Conservation (phyloP, 1,284 basidiomycete genomes). For the Leccinum huronense region DNA sequence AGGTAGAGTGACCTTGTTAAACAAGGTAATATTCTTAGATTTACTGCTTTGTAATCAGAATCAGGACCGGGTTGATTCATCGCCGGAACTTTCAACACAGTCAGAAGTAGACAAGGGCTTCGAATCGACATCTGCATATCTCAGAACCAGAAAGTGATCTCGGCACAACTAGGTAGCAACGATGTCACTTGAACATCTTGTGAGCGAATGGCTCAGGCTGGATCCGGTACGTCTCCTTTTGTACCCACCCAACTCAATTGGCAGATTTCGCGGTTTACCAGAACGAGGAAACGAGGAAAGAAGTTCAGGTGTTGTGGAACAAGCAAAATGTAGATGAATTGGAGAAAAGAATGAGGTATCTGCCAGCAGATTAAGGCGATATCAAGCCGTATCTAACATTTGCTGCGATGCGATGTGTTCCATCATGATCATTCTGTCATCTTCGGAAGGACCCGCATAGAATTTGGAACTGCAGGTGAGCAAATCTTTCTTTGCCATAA, state of each 20-base stretch:
- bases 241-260: background rate
- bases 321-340: conserved; percentile 48
- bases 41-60: too few relatives aligned
- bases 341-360: conserved; percentile 57
- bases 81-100: too few relatives aligned
- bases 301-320: conserved; percentile 54
- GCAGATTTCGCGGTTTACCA: conserved; percentile 23
- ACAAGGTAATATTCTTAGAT: too few relatives aligned
- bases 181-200: conserved; percentile 42
- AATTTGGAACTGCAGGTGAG: conserved; percentile 83
- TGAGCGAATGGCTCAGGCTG: conserved; percentile 55
- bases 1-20: too few relatives aligned
- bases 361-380: conserved; percentile 5
- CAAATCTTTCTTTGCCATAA: background rate
- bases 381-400: conserved; percentile 2
- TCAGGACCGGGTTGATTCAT: too few relatives aligned
- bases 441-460: conserved; percentile 59
- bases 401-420: background rate
- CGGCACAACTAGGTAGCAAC: background rate
- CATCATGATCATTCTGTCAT: background rate
- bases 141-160: background rate
- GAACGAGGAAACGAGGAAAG: conserved; percentile 54
- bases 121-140: background rate
- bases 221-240: conserved; percentile 44
- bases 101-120: background rate